These are phyloP conservation scores for Quillaja saponaria DNA, from an alignment of 306 rosid genomes.

Conservation along the genomic window DNA sequence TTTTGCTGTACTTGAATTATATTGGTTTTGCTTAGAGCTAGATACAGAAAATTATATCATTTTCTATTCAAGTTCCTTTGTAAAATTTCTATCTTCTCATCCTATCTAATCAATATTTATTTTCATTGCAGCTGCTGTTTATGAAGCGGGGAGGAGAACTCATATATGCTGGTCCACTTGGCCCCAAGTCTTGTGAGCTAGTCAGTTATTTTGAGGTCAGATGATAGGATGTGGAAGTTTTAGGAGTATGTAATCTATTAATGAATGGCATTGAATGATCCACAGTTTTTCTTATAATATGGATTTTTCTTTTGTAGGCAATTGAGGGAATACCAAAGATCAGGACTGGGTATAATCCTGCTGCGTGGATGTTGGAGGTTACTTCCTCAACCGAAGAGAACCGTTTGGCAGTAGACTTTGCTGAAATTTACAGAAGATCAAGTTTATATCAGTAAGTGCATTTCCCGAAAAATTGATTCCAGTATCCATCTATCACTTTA, in stretches of 20 bases:
- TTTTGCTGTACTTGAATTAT: neutral
- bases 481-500: neutral
- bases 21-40: neutral
- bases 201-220: constrained; percentile 88
- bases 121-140: constrained; percentile 69
- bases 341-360: constrained; percentile 86
- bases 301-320: constrained; percentile 51
- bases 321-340: constrained; percentile 80
- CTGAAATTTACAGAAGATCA: constrained; percentile 82
- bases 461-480: constrained; percentile 5
- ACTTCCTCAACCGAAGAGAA: constrained; percentile 81
- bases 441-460: constrained; percentile 74
- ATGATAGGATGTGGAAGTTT: constrained; percentile 25
- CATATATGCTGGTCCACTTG: constrained; percentile 98
- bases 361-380: constrained; percentile 96
- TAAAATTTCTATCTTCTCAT: constrained; percentile 16
- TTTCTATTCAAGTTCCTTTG: constrained; percentile 20
- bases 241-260: constrained; percentile 15
- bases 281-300: constrained; percentile 23
- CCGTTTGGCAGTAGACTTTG: constrained; percentile 82
- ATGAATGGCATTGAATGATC: constrained; percentile 25
- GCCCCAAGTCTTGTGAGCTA: constrained; percentile 82
- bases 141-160: constrained; percentile 99
- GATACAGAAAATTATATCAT: too few species aligned
- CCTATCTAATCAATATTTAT: constrained; percentile 31